A percentile compares a stretch with the other conserved stretches of the same genome.
Evolutionary conservation across 176 grass and related monocot species (phyloP).

Genomic region (Phragmites australis): DNA sequence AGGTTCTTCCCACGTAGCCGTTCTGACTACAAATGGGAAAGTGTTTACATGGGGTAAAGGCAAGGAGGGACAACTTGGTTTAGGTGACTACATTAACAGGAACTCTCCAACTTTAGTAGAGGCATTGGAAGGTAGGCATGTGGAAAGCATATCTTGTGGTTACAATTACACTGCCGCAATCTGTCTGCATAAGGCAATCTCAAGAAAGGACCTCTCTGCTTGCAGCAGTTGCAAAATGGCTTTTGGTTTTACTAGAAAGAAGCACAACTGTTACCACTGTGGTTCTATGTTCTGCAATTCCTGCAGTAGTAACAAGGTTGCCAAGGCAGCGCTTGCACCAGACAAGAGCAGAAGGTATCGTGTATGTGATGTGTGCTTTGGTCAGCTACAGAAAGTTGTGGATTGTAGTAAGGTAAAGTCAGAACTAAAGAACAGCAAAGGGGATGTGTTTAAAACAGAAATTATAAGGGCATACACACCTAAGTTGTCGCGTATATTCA

Average conservation of each 20-base stretch:
- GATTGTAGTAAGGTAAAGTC: slow-evolving; percentile 43
- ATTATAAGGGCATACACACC: slow-evolving; percentile 55
- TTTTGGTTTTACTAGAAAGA: slow-evolving; percentile 89
- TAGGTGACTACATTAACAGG: slow-evolving; percentile 69
- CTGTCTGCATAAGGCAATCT: slow-evolving; percentile 81
- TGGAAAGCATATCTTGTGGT: slow-evolving; percentile 86
- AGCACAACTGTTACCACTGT: slow-evolving; percentile 92
- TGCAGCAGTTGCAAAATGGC: slow-evolving; percentile 71
- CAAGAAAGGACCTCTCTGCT: slow-evolving; percentile 74
- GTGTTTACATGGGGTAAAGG: slow-evolving; percentile 96
- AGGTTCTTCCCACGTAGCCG: slow-evolving; percentile 75
- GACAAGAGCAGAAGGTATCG: slow-evolving; percentile 66
- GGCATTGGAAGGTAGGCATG: slow-evolving; percentile 70
- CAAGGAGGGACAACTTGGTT: slow-evolving; percentile 80
- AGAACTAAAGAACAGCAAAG: slow-evolving; percentile 45
- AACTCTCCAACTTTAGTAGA: slow-evolving; percentile 72
- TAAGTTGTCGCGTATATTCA: slow-evolving; percentile 62
- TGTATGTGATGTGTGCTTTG: slow-evolving; percentile 79
- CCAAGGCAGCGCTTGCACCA: slow-evolving; percentile 67
- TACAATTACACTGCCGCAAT: slow-evolving; percentile 70
- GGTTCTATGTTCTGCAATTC: slow-evolving; percentile 81
- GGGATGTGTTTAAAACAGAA: slow-evolving; percentile 48
- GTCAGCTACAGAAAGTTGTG: slow-evolving; percentile 51
- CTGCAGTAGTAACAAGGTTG: slow-evolving; percentile 74
- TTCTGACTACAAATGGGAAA: slow-evolving; percentile 68